Percentiles rank a stretch among this genome's conserved stretches.
Evolutionary conservation across 2,329 filamentous ascomycete genomes (phyloP).

Genomic region (Penicillium paneum): DNA sequence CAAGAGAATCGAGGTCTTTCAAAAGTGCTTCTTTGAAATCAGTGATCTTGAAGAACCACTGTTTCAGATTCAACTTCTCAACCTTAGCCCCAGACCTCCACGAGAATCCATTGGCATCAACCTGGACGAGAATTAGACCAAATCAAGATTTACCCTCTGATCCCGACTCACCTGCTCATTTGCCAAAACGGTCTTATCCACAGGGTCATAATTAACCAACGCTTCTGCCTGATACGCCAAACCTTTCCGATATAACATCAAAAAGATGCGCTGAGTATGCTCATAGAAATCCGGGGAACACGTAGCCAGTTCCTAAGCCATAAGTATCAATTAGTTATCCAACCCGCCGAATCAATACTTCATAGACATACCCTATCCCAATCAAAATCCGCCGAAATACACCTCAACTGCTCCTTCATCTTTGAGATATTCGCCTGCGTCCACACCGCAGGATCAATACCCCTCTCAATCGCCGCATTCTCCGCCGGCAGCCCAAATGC

Average conservation of each 20-base stretch:
- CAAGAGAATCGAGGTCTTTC: slow-evolving; percentile 65
- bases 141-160: background rate
- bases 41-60: slow-evolving; percentile 89
- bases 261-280: slow-evolving; percentile 82
- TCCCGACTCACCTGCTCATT: slow-evolving; percentile 66
- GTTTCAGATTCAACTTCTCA: slow-evolving; percentile 72
- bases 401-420: slow-evolving; percentile 77
- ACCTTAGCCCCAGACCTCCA: slow-evolving; percentile 86
- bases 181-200: slow-evolving; percentile 83
- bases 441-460: slow-evolving; percentile 74
- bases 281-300: slow-evolving; percentile 84
- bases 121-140: slow-evolving; percentile 35
- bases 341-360: background rate
- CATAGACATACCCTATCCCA: slow-evolving; percentile 68
- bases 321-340: background rate
- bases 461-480: slow-evolving; percentile 82
- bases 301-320: slow-evolving; percentile 72
- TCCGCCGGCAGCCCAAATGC: slow-evolving; percentile 87
- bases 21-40: slow-evolving; percentile 71
- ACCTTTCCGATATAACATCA: slow-evolving; percentile 69
- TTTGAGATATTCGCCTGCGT: slow-evolving; percentile 74
- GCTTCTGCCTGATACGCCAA: slow-evolving; percentile 81
- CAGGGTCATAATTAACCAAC: slow-evolving; percentile 83
- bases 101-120: slow-evolving; percentile 78
- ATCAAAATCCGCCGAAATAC: slow-evolving; percentile 79